Conservation (phyloP, 2,329 filamentous ascomycete species). For the Paraphaeosphaeria sporulosa region DNA sequence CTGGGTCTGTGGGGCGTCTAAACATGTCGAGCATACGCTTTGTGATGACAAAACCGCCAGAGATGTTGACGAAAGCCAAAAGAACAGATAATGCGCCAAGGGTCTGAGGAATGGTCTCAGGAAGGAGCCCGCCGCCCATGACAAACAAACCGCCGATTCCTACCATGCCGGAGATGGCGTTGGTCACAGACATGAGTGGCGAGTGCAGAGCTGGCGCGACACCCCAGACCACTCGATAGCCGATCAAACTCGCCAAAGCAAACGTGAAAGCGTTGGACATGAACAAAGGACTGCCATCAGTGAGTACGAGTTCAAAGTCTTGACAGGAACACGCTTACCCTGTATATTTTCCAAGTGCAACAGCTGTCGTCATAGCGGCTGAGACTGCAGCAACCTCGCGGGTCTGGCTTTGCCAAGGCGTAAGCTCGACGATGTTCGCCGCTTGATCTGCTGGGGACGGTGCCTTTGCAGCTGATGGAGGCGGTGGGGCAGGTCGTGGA, state of each 20-base stretch:
- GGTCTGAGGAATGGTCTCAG: conserved; percentile 74
- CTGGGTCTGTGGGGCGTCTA: conserved; percentile 78
- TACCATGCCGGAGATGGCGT: conserved; percentile 90
- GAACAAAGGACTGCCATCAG: conserved; percentile 67
- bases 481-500: conserved; percentile 70
- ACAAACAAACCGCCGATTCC: conserved; percentile 89
- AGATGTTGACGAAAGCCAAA: conserved; percentile 86
- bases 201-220: conserved; percentile 84
- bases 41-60: conserved; percentile 88
- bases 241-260: conserved; percentile 81
- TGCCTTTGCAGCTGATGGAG: conserved; percentile 59
- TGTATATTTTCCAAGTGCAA: conserved; percentile 82
- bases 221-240: conserved; percentile 89
- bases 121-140: conserved; percentile 73
- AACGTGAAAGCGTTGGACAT: conserved; percentile 91
- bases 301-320: conserved; percentile 6
- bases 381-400: conserved; percentile 79
- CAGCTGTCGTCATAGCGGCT: conserved; percentile 76
- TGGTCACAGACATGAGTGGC: conserved; percentile 91
- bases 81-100: conserved; percentile 83
- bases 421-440: conserved; percentile 70
- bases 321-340: conserved; percentile 48
- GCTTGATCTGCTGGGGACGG: conserved; percentile 49
- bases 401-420: conserved; percentile 81
- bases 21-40: conserved; percentile 83